Base-by-base conservation (phyloP, 2,329 filamentous ascomycete genomes). In the Claviceps arundinis region DNA sequence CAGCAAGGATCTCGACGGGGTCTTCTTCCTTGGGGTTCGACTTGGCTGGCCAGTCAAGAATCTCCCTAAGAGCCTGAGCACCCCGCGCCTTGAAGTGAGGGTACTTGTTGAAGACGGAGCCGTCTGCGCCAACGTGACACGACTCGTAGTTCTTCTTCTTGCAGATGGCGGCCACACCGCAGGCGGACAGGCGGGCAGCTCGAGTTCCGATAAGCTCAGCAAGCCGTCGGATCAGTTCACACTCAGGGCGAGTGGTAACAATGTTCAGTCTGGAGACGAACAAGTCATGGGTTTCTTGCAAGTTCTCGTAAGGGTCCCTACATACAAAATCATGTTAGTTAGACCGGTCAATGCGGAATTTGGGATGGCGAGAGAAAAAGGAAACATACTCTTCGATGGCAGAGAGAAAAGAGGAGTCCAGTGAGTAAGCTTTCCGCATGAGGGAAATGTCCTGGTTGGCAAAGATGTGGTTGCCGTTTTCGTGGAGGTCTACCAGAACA, bases 51-150 rank as follows among this genome's bases (percentile, higher is more conserved):
- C 91, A 97, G 74, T 95, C 91, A 40, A 98, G 81, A 58, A 98
- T 96, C 75, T 98, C 93, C 52, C 88, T 83, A 50, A 98, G 79
- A 30, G 93, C 93, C 67, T 84, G 77, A 14, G 93, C 91, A 52
- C 91, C 90, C 51, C 93, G 85, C 53, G 83, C 81, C 77, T 96
- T 96, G 80, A 98, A 98, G 72, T 95, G 87, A 13, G 93, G 93
- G 72, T 98, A 98, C 69, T 97, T 97, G 78, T 95, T 96, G 75
- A 98, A 98, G 51, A 98, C 91, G 17, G 88, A 95, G 40, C 93
- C 93, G 65, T 98, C 93, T 50, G 93, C 93, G 61, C 93, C 93
- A 43, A 98, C 93, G 68, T 97, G 93, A 73, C 88, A 95, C 40
- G 80, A 78, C 64, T 85, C 72, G 69, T 90, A 91, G 59, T 81